These are phyloP conservation scores for Salmacisia buchloeana DNA, from an alignment of 1,284 basidiomycete genomes.

Conservation along the genomic window DNA sequence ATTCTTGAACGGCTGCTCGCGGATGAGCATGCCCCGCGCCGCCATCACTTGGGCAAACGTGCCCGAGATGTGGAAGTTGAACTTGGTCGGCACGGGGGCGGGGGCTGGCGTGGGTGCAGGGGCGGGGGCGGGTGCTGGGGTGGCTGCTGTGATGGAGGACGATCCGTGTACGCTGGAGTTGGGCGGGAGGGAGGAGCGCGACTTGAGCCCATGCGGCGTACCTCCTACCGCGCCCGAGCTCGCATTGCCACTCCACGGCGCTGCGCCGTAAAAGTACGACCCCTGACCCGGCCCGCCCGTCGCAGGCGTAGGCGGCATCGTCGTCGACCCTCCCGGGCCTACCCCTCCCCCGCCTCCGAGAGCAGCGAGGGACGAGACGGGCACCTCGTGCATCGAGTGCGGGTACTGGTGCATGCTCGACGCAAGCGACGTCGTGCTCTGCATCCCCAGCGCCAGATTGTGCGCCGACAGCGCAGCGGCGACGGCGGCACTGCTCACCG, in stretches of 20 bases:
- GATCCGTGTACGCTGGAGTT: neutral
- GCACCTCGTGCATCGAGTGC: constrained; percentile 6
- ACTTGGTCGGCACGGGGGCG: constrained; percentile 15
- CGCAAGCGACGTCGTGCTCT: neutral
- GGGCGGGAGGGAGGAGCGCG: neutral
- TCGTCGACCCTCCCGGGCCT: neutral
- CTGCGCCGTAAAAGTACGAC: neutral
- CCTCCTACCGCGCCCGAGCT: neutral
- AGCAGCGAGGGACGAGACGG: too few relatives aligned
- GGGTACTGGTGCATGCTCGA: neutral
- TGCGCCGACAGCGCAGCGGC: neutral
- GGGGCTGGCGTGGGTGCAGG: neutral
- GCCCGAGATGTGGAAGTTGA: constrained; percentile 82
- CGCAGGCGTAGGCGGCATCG: neutral
- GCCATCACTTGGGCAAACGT: constrained; percentile 87
- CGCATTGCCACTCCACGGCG: neutral
- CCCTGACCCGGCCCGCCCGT: neutral
- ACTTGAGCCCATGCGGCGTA: neutral
- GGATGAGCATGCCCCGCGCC: constrained; percentile 77
- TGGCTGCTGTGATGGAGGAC: neutral
- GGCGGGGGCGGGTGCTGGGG: neutral
- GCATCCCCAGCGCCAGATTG: constrained; percentile 1
- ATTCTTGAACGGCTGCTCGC: constrained; percentile 80
- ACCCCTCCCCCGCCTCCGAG: too few relatives aligned
- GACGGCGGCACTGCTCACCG: neutral